Conservation (phyloP, 2,329 filamentous ascomycete species). For the Beauveria rudraprayagi region DNA sequence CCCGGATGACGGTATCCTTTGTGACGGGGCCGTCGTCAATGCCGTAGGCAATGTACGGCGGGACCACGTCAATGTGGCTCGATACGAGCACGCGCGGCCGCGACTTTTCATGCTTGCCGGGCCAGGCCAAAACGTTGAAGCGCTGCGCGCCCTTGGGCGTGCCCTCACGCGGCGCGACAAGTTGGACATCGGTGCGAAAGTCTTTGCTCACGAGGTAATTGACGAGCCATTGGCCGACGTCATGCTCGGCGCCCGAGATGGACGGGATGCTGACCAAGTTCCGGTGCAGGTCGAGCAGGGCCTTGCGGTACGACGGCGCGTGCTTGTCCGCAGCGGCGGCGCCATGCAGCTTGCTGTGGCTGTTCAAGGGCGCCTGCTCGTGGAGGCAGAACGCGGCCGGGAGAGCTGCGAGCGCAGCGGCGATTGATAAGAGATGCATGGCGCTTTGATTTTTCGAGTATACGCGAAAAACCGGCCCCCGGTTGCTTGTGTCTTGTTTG, state of each 20-base stretch:
- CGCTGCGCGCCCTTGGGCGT: constrained; percentile 22
- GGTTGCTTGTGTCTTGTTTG: not conserved
- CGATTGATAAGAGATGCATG: not conserved
- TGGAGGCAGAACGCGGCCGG: not conserved
- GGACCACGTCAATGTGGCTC: constrained; percentile 76
- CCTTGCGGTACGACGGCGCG: constrained; percentile 31
- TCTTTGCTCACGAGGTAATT: constrained; percentile 49
- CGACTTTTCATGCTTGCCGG: constrained; percentile 34
- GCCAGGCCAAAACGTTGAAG: constrained; percentile 73
- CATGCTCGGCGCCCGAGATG: constrained; percentile 58
- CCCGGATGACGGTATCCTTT: constrained; percentile 49
- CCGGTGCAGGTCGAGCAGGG: constrained; percentile 65
- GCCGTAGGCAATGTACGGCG: constrained; percentile 63
- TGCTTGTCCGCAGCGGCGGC: constrained; percentile 12
- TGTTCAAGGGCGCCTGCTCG: not conserved
- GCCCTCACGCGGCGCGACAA: constrained; percentile 24
- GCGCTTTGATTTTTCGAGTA: not conserved
- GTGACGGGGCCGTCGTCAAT: constrained; percentile 40
- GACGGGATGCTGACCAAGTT: constrained; percentile 68
- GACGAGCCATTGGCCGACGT: constrained; percentile 60
- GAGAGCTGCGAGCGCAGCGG: not conserved
- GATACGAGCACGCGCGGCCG: constrained; percentile 57
- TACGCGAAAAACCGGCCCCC: not conserved
- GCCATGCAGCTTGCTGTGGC: not conserved
- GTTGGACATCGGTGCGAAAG: constrained; percentile 37